Evolutionary conservation across 2,329 filamentous ascomycete genomes (phyloP).

Genomic region (Diplodia scrobiculata): DNA sequence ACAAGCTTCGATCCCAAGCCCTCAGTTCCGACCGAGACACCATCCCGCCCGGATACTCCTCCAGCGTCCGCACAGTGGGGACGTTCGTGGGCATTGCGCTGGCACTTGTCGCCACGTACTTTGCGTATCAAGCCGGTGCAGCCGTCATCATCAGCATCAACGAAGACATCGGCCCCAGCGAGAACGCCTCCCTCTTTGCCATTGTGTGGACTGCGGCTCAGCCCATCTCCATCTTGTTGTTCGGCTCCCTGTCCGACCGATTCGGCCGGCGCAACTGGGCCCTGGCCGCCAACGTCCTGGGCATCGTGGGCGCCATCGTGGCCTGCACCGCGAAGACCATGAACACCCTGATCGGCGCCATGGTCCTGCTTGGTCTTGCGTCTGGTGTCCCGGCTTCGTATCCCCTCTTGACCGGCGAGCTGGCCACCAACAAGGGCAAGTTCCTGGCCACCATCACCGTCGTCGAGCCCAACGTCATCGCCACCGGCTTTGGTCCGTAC

Average conservation of each 20-base stretch:
- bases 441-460: constrained; percentile 32
- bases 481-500: constrained; percentile 49
- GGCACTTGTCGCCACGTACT: constrained; percentile 32
- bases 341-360: constrained; percentile 39
- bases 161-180: constrained; percentile 37
- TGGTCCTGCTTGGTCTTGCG: constrained; percentile 37
- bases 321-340: constrained; percentile 39
- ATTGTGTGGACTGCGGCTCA: constrained; percentile 37
- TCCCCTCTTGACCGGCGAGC: constrained; percentile 36
- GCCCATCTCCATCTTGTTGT: constrained; percentile 35
- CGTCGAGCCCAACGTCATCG: constrained; percentile 33
- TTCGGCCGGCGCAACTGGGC: constrained; percentile 38
- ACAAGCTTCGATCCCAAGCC: constrained; percentile 30
- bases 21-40: constrained; percentile 29
- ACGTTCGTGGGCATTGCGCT: constrained; percentile 32
- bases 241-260: constrained; percentile 36
- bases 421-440: constrained; percentile 45
- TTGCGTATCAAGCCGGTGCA: constrained; percentile 31
- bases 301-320: constrained; percentile 37
- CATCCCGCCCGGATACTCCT: constrained; percentile 30
- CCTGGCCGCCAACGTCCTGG: constrained; percentile 33
- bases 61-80: constrained; percentile 31
- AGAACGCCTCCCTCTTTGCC: constrained; percentile 38
- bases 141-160: constrained; percentile 33
- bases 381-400: constrained; percentile 38